Base-by-base conservation (phyloP, 2,329 filamentous ascomycete genomes). In the Diaporthe citri region DNA sequence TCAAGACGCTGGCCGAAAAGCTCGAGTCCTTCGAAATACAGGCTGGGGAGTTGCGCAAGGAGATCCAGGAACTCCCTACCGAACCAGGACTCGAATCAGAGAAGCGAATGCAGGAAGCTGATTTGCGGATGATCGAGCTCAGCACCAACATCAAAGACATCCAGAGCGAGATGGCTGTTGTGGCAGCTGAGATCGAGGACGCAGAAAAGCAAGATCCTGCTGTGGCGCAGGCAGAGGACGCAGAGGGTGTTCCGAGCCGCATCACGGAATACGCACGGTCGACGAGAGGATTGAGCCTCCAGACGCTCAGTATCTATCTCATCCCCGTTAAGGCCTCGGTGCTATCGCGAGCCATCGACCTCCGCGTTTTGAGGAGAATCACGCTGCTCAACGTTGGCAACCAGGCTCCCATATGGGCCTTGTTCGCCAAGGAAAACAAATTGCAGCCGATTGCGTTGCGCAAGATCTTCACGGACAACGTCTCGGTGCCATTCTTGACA, bases 401-500 rank as follows among this genome's bases (percentile, higher is more conserved):
- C 7, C 92, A 93, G 80, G 85, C 85, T 39, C 84, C 87, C 0
- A 88, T 93, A 76, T 93, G 92, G 92, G 83, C 85, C 2, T 81
- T 89, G 73, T 82, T 93, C 56, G 82, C 86, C 25, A 89, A 87
- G 77, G 86, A 91, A 78, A 90, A 92, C 79, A 86, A 85, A 69
- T 78, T 84, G 1, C 82, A 84, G 12, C 87, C 88, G 0, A 82
- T 93, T 55, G 85, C 87, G 0, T 81, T 93, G 56, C 85, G 86
- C 66, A 90, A 88, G 76, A 89, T 93, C 72, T 90, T 90, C 77
- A 93, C 91, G 0, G 92, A 93, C 79, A 89, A 93, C 76, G 91
- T 92, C 28, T 89, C 90, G 0, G 78, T 82, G 1, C 81, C 84
- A 0, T 92, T 93, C 74, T 80, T 93, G 70, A 85, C 85, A 1